Conservation (phyloP, 1,284 basidiomycete species). For the Schizopora paradoxa region DNA sequence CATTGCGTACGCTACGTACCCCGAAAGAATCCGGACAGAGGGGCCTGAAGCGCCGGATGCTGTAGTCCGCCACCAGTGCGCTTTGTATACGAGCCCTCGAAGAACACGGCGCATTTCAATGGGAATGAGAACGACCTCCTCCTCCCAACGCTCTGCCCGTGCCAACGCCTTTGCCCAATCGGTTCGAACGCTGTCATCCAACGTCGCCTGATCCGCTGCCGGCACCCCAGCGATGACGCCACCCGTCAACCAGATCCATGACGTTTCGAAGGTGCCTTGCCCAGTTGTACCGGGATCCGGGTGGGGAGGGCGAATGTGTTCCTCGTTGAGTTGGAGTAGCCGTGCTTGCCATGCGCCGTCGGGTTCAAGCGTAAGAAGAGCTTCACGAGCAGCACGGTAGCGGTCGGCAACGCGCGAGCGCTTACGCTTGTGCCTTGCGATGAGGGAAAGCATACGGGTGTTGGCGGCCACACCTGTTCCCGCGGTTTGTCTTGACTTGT, state of each 20-base stretch:
- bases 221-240: background rate
- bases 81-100: background rate
- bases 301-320: conserved; percentile 1
- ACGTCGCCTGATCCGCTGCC: background rate
- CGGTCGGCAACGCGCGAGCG: background rate
- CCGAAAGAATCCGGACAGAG: background rate
- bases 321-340: background rate
- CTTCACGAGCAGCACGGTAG: conserved; percentile 3
- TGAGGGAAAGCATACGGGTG: conserved; percentile 4
- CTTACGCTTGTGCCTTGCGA: background rate
- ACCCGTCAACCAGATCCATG: conserved; percentile 2
- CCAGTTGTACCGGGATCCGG: no score
- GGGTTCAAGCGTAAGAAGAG: conserved; percentile 1
- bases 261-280: background rate
- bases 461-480: background rate
- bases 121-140: conserved; percentile 5
- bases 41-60: background rate
- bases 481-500: conserved; percentile 2
- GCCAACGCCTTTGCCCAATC: conserved; percentile 12
- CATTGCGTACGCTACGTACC: conserved; percentile 1
- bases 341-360: background rate
- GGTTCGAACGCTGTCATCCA: background rate
- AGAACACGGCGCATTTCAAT: conserved; percentile 8
- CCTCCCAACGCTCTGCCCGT: conserved; percentile 6
- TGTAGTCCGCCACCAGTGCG: conserved; percentile 5